These are phyloP conservation scores for Sedum album DNA, from an alignment of 164 flowering plant genomes.

Conservation along the genomic window DNA sequence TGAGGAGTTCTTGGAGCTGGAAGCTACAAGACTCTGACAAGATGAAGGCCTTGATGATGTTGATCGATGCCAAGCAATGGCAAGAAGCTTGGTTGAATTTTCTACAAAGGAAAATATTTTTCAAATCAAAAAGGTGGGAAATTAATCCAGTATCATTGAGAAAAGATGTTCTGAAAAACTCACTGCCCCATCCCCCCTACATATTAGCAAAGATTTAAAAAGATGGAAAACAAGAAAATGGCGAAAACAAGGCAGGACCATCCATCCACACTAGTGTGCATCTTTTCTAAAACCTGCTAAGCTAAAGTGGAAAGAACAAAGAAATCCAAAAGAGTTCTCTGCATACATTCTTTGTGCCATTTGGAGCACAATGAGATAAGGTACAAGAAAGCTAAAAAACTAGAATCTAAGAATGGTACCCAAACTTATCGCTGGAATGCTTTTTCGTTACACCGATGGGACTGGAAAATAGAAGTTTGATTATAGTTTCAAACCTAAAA, in stretches of 20 bases:
- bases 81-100: slow-evolving; percentile 71
- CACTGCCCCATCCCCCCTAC: no score
- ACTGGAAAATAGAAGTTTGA: background rate
- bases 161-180: no score
- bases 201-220: background rate
- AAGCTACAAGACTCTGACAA: slow-evolving; percentile 65
- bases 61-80: slow-evolving; percentile 69
- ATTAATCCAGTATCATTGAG: no score
- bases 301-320: background rate
- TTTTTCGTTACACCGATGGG: background rate
- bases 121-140: no score
- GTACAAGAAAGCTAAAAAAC: background rate
- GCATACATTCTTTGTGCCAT: background rate
- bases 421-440: background rate
- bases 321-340: background rate
- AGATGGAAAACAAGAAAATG: background rate
- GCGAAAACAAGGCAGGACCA: background rate
- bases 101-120: slow-evolving; percentile 51
- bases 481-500: background rate
- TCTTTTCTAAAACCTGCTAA: background rate
- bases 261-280: background rate
- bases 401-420: background rate
- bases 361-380: background rate
- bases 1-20: slow-evolving; percentile 54
- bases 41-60: slow-evolving; percentile 63